phyloP scores from a whole-genome alignment of 2,329 filamentous ascomycete species.

The Cladosporium sp. region DNA sequence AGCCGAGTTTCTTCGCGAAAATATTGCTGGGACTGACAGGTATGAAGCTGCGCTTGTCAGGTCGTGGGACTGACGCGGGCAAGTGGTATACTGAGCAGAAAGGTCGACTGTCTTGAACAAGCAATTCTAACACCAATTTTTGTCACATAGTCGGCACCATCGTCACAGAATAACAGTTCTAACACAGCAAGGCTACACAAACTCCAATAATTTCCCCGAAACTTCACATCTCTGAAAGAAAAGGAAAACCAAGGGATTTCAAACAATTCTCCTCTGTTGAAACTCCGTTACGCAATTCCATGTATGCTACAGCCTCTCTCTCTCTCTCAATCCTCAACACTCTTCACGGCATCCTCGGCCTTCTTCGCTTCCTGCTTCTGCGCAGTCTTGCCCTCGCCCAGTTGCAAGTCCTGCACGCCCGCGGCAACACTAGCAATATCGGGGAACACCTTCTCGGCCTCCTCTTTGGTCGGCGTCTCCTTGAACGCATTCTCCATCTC shows the following conservation, averaged over 20 bases:
- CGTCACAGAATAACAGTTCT: background rate
- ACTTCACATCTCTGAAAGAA: background rate
- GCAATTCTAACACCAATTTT: too few species aligned
- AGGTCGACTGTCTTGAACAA: too few species aligned
- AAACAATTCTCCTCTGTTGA: background rate
- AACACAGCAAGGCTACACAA: background rate
- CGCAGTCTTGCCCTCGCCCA: conserved; percentile 21
- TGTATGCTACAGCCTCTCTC: background rate
- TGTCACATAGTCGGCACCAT: too few species aligned
- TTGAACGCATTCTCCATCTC: conserved; percentile 28
- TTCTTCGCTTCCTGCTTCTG: conserved; percentile 31
- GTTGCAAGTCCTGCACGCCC: conserved; percentile 23
- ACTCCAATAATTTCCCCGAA: background rate
- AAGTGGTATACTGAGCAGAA: too few species aligned
- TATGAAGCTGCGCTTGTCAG: too few species aligned
- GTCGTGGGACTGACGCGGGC: too few species aligned
- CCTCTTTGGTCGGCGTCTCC: conserved; percentile 30
- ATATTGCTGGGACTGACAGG: too few species aligned
- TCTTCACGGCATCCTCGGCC: conserved; percentile 36
- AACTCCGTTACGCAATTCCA: background rate
- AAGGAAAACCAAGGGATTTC: background rate
- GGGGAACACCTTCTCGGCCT: conserved; percentile 23
- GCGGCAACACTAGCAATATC: conserved; percentile 21
- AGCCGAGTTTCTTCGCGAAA: too few species aligned
- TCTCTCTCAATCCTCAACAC: conserved; percentile 39